Base-by-base conservation (phyloP, 2,329 filamentous ascomycete species). In the Arthrobotrys entomopaga region DNA sequence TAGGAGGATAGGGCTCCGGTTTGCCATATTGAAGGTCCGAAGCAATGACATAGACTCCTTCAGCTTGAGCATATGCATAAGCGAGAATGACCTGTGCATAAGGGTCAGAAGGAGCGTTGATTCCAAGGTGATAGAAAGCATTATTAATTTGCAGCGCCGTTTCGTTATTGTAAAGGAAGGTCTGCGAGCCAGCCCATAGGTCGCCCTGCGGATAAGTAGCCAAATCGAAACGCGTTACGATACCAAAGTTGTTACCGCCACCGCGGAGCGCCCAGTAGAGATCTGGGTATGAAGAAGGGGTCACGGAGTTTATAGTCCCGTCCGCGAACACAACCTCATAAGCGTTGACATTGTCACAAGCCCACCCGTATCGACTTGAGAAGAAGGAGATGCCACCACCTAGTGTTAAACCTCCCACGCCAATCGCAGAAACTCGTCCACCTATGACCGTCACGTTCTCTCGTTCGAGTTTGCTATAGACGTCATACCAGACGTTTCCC, bases 311-410 rank as follows among this genome's bases (percentile, higher is more conserved):
- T 49, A 87, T 82, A 3, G 80, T 79, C 6, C 85, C 84, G 71
- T 84, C 82, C 15, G 84, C 83, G 0, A 87, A 81, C 1, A 88
- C 86, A 48, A 88, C 81, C 76, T 87, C 83, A 71, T 80, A 86
- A 70, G 83, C 82, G 20, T 83, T 69, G 11, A 87, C 81, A 26
- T 82, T 84, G 77, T 86, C 85, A 83, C 83, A 20, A 82, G 84
- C 79, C 79, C 84, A 86, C 4, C 86, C 87, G 75, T 82, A 79
- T 0, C 79, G 79, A 0, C 81, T 81, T 1, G 82, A 81, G 77
- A 85, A 84, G 79, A 82, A 86, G 0, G 84, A 84, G 22, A 86
- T 82, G 10, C 85, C 85, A 4, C 66, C 66, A 10, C 84, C 84
- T 0, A 85, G 81, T 2, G 82, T 77, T 24, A 84, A 79, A 1